Evolutionary conservation across 768 basidiomycete species (phyloP).

Genomic region (Mycena galopus): DNA sequence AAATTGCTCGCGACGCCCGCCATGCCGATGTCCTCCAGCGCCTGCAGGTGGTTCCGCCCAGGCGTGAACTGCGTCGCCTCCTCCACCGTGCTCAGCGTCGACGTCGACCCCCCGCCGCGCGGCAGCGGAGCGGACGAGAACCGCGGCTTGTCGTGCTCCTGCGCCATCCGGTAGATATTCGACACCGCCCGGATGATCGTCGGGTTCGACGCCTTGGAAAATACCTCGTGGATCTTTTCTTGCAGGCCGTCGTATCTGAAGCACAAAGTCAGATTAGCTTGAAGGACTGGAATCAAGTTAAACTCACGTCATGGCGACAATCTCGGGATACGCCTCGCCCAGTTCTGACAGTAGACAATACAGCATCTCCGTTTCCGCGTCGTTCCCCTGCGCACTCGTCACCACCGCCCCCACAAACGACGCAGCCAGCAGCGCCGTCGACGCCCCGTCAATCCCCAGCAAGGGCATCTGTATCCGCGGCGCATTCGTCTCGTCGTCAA

Average conservation of each 20-base stretch:
- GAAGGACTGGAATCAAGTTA: background rate
- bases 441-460: conserved; percentile 72
- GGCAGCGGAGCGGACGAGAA: conserved; percentile 43
- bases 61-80: conserved; percentile 61
- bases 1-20: conserved; percentile 80
- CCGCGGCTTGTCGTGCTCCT: conserved; percentile 59
- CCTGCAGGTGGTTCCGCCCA: conserved; percentile 65
- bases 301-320: conserved; percentile 79
- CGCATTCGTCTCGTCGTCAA: conserved; percentile 57
- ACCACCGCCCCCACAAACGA: conserved; percentile 86
- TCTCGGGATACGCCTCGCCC: conserved; percentile 75
- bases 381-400: conserved; percentile 80
- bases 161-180: conserved; percentile 79
- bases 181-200: conserved; percentile 78
- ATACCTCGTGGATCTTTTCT: conserved; percentile 79
- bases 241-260: conserved; percentile 81
- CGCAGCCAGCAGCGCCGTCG: conserved; percentile 77
- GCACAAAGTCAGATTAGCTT: conserved; percentile 11
- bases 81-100: conserved; percentile 75
- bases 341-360: conserved; percentile 84
- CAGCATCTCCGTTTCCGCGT: conserved; percentile 84
- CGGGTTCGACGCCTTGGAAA: conserved; percentile 79
- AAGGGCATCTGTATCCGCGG: conserved; percentile 68
- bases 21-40: conserved; percentile 81
- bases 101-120: conserved; percentile 60